These are phyloP conservation scores for Cetraspora pellucida DNA, from an alignment of 192 early-diverging fungal species.

Conservation along the genomic window DNA sequence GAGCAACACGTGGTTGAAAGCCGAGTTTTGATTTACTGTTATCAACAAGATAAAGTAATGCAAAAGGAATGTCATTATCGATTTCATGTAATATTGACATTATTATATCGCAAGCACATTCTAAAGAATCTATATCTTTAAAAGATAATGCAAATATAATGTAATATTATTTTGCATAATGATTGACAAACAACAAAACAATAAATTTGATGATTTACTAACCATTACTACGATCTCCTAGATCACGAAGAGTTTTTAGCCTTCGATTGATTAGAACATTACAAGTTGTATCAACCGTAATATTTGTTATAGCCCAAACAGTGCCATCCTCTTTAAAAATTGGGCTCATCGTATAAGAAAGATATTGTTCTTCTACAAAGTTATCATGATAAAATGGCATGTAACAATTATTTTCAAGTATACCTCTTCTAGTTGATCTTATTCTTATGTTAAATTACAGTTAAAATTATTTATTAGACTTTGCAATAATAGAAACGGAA, in stretches of 20 bases:
- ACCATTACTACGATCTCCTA: slow-evolving; percentile 36
- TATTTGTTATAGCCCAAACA: slow-evolving; percentile 34
- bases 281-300: slow-evolving; percentile 41
- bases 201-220: background rate
- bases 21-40: background rate
- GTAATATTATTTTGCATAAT: too few species aligned
- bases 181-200: background rate
- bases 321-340: slow-evolving; percentile 39
- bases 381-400: slow-evolving; percentile 26
- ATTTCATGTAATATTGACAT: background rate
- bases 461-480: too few species aligned
- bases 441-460: background rate
- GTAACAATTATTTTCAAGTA: slow-evolving; percentile 12
- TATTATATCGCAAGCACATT: slow-evolving; percentile 6
- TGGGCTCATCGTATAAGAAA: too few species aligned
- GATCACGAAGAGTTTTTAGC: slow-evolving; percentile 36
- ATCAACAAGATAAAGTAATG: slow-evolving; percentile 7
- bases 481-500: too few species aligned
- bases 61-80: slow-evolving; percentile 8
- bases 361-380: too few species aligned
- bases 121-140: slow-evolving; percentile 16
- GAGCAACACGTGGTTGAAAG: background rate
- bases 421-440: background rate
- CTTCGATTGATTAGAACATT: slow-evolving; percentile 39
- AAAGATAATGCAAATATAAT: background rate